phyloP scores from a whole-genome alignment of 805 yeast species.

The Ogataea chonburiensis region DNA sequence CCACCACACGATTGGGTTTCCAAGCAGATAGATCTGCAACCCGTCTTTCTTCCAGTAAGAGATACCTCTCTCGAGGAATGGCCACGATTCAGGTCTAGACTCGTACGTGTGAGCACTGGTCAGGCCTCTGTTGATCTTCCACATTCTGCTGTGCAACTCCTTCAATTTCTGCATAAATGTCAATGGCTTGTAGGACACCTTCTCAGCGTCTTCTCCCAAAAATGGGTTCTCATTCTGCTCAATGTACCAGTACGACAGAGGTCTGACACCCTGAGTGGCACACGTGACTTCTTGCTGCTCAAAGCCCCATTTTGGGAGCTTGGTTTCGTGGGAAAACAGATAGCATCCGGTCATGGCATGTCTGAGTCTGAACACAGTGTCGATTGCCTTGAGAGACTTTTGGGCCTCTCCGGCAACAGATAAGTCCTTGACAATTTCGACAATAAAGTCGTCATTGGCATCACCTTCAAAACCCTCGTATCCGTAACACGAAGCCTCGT shows the following conservation, averaged over 20 bases:
- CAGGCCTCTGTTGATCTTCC: constrained; percentile 70
- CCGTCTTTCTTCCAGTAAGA: constrained; percentile 68
- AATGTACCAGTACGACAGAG: constrained; percentile 67
- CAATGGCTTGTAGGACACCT: constrained; percentile 51
- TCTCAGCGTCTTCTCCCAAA: constrained; percentile 42
- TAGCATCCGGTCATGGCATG: constrained; percentile 81
- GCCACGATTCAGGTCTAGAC: constrained; percentile 74
- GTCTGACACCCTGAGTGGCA: constrained; percentile 64
- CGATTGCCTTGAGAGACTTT: constrained; percentile 58
- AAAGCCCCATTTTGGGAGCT: constrained; percentile 80
- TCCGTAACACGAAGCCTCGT: constrained; percentile 78
- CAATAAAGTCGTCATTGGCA: constrained; percentile 78
- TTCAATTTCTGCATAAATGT: constrained; percentile 57
- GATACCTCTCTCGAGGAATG: constrained; percentile 71
- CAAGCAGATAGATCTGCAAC: constrained; percentile 63
- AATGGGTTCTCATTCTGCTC: constrained; percentile 62
- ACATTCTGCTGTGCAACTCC: constrained; percentile 72
- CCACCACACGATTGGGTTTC: constrained; percentile 85
- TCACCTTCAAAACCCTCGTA: constrained; percentile 76
- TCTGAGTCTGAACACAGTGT: constrained; percentile 68
- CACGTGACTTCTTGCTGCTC: constrained; percentile 84
- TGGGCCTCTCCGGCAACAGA: constrained; percentile 54
- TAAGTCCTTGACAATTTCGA: constrained; percentile 61
- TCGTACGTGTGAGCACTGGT: constrained; percentile 70
- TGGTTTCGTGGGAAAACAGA: constrained; percentile 70